Evolutionary conservation across 1,284 basidiomycete species (phyloP).

Genomic region (Cutaneotrichosporon cutaneum): DNA sequence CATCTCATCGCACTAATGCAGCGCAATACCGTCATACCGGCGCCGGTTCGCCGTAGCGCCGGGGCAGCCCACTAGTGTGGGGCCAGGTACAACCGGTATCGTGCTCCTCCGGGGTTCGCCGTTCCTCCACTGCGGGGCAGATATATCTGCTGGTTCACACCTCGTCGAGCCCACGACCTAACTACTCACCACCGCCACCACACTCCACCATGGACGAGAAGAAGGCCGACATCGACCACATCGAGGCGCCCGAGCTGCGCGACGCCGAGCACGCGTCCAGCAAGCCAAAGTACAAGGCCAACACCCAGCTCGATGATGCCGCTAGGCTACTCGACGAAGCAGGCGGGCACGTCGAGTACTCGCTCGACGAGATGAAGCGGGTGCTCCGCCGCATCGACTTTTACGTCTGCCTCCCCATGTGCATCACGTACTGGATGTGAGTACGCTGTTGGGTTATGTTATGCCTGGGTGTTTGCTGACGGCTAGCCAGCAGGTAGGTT

Average conservation of each 20-base stretch:
- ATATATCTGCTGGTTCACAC: not conserved
- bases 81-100: not conserved
- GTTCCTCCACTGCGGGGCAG: not conserved
- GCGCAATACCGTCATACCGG: not conserved
- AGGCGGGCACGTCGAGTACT: constrained; percentile 18
- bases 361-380: constrained; percentile 14
- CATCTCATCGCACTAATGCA: not conserved
- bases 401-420: constrained; percentile 24
- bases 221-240: not conserved
- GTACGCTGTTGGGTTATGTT: not conserved
- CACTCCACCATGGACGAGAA: constrained; percentile 9
- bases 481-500: constrained; percentile 16
- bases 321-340: constrained; percentile 20
- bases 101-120: not conserved
- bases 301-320: constrained; percentile 24
- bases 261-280: constrained; percentile 3
- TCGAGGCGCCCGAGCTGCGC: not conserved
- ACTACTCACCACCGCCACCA: not conserved
- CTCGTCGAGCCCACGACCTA: not conserved
- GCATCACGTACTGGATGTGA: constrained; percentile 21
- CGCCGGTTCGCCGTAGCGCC: not conserved
- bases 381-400: constrained; percentile 22
- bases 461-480: constrained; percentile 5
- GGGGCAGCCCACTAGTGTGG: not conserved
- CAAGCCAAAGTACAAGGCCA: constrained; percentile 18